Evolutionary conservation across 805 yeast genomes (phyloP).

Genomic region (Clavispora santaluciae): DNA sequence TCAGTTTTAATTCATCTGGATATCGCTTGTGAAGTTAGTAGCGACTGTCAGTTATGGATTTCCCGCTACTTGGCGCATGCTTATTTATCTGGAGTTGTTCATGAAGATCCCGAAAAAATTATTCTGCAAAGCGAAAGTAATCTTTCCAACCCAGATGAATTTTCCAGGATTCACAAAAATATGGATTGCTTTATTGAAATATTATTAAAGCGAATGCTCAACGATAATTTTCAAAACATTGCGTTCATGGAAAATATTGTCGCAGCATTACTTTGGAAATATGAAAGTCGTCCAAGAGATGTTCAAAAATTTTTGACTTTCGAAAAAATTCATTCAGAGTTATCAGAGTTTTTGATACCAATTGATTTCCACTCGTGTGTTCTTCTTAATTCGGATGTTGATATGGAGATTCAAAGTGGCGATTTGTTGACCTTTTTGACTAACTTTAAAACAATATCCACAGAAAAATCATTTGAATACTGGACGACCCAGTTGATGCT

Average conservation of each 20-base stretch:
- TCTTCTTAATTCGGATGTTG: conserved; percentile 22
- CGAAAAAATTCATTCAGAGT: conserved; percentile 12
- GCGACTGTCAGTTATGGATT: conserved; percentile 5
- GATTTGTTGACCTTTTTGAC: conserved; percentile 10
- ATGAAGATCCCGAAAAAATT: not conserved
- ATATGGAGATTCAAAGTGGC: conserved; percentile 8
- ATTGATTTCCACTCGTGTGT: conserved; percentile 32
- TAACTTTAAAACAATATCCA: conserved; percentile 8
- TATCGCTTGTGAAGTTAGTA: not conserved
- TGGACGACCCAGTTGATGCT: conserved; percentile 30
- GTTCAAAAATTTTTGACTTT: conserved; percentile 20
- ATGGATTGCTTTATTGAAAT: conserved; percentile 5
- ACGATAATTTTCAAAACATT: conserved; percentile 2
- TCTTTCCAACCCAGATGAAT: not conserved
- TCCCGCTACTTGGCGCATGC: conserved; percentile 12
- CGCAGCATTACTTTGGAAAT: conserved; percentile 34
- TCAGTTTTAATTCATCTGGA: conserved; percentile 2
- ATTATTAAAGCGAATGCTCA: conserved; percentile 16
- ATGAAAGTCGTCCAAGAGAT: conserved; percentile 13
- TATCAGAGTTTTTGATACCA: conserved; percentile 22
- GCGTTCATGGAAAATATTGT: conserved; percentile 33
- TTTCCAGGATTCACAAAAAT: conserved; percentile 1
- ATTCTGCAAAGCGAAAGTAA: not conserved
- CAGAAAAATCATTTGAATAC: conserved; percentile 12
- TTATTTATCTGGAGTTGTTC: conserved; percentile 8